These are phyloP conservation scores for Carex littledalei DNA, from an alignment of 176 grass and related monocot species.

Conservation along the genomic window DNA sequence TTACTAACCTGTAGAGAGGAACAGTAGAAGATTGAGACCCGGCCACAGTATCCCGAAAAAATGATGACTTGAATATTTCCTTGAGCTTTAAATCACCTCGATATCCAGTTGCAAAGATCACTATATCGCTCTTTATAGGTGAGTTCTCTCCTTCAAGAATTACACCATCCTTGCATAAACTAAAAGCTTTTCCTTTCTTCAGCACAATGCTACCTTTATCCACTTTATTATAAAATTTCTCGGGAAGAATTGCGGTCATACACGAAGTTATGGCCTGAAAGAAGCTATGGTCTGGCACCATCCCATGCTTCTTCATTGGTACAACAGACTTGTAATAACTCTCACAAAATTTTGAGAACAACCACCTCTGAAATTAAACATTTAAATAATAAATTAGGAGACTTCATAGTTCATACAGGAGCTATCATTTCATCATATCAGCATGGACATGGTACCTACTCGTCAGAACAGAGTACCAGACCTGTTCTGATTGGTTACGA, in stretches of 20 bases:
- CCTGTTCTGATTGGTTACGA: neutral
- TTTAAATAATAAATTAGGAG: neutral
- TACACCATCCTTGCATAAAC: slow-evolving; percentile 35
- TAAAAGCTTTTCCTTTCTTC: slow-evolving; percentile 34
- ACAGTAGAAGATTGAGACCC: slow-evolving; percentile 24
- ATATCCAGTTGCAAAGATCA: slow-evolving; percentile 40
- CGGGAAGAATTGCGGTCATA: slow-evolving; percentile 15
- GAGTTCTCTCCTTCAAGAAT: slow-evolving; percentile 20
- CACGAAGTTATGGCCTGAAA: slow-evolving; percentile 20
- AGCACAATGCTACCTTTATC: slow-evolving; percentile 36
- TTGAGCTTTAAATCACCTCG: slow-evolving; percentile 36
- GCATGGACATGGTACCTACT: neutral
- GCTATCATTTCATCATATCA: neutral
- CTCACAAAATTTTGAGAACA: slow-evolving; percentile 34
- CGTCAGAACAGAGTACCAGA: neutral
- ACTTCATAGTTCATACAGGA: neutral
- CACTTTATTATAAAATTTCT: slow-evolving; percentile 44
- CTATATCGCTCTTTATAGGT: slow-evolving; percentile 16
- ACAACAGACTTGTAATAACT: slow-evolving; percentile 28
- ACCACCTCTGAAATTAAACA: slow-evolving; percentile 26
- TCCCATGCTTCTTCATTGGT: slow-evolving; percentile 31
- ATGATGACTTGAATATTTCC: slow-evolving; percentile 30
- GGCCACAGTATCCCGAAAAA: slow-evolving; percentile 22
- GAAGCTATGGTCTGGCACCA: slow-evolving; percentile 45
- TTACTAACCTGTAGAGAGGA: slow-evolving; percentile 34